Base-by-base conservation (phyloP, 2,329 filamentous ascomycete species). In the Cladophialophora carrionii region DNA sequence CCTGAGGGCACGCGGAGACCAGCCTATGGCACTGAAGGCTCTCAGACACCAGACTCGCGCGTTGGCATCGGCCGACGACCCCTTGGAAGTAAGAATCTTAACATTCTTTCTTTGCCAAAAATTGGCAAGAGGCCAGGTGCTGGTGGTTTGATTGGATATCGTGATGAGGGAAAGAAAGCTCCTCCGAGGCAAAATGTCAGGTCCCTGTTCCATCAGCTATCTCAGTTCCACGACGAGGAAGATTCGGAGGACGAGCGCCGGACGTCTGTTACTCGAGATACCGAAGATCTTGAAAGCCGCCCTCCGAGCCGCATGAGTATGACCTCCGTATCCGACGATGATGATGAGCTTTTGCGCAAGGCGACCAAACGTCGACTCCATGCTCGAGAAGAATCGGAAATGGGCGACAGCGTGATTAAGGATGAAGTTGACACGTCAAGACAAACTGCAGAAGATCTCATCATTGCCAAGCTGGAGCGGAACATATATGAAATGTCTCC, bases 211-310 rank as follows among this genome's bases (percentile, higher is more conserved):
- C 90, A 96, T 77, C 86, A 88, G 37, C 82, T 95, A 67, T 85
- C 90, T 69, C 85, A 88, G 69, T 85, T 90, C 73, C 86, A 89
- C 67, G 90, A 90, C 68, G 90, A 90, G 43, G 91, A 97, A 75
- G 91, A 97, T 75, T 96, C 92, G 0, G 93, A 96, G 69, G 93
- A 96, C 70, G 92, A 97, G 68, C 85, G 85, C 54, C 79, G 83
- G 57, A 89, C 85, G 37, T 87, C 89, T 12, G 78, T 88, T 56
- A 86, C 85, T 12, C 84, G 88, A 53, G 92, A 93, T 74, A 96
- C 91, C 0, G 93, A 96, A 74, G 93, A 95, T 70, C 87, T 88
- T 37, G 93, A 95, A 66, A 96, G 91, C 68, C 86, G 90, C 49
- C 90, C 90, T 56, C 87, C 88, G 52, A 96, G 91, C 76, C 91